Evolutionary conservation across 1,284 basidiomycete species (phyloP).

Genomic region (Trichosporon sp.): DNA sequence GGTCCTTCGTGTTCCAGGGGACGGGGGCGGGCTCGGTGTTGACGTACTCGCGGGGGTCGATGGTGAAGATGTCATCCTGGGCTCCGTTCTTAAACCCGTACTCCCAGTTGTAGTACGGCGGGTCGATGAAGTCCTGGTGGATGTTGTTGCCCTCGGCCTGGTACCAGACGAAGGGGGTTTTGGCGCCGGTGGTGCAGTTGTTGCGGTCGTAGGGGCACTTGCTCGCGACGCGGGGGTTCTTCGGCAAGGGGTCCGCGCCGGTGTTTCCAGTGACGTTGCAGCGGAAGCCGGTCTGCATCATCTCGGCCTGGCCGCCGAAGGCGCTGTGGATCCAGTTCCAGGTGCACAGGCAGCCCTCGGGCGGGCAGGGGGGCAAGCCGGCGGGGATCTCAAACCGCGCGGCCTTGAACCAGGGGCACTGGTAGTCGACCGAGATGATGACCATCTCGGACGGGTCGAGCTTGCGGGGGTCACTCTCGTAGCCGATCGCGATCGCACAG

Average conservation of each 20-base stretch:
- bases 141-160: slow-evolving; percentile 9
- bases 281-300: slow-evolving; percentile 2
- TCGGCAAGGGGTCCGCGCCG: slow-evolving; percentile 45
- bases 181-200: slow-evolving; percentile 12
- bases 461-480: neutral
- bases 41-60: neutral
- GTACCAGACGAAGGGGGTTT: neutral
- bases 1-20: neutral
- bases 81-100: slow-evolving; percentile 11
- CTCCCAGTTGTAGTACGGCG: slow-evolving; percentile 7
- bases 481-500: neutral
- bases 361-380: slow-evolving; percentile 61
- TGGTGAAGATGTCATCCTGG: slow-evolving; percentile 9
- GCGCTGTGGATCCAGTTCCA: slow-evolving; percentile 46
- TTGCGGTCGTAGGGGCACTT: slow-evolving; percentile 12
- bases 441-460: neutral
- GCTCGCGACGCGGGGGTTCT: neutral
- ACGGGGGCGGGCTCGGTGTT: neutral
- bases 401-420: neutral
- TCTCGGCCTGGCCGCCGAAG: neutral
- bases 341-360: slow-evolving; percentile 63
- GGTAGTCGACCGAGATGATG: neutral
- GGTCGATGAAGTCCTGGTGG: slow-evolving; percentile 4
- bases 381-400: neutral
- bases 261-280: slow-evolving; percentile 11